A percentile compares a stretch with the other conserved stretches of the same genome.
phyloP scores from a whole-genome alignment of 129 eudicot species.

The Artemisia annua region DNA sequence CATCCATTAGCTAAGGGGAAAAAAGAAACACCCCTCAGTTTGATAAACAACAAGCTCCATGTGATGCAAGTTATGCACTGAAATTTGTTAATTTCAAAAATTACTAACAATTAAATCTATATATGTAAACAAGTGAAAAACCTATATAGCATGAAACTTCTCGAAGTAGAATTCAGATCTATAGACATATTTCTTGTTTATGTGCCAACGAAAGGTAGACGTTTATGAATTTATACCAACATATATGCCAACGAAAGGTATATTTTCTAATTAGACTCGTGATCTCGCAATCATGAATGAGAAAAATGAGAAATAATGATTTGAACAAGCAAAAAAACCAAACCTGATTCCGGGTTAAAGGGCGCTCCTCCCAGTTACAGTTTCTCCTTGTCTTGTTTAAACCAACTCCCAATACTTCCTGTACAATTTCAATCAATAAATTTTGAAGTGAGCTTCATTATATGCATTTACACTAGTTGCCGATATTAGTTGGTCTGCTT shows the following conservation, averaged over 20 bases:
- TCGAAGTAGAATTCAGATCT: not conserved
- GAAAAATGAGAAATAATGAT: not conserved
- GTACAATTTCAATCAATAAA: slow-evolving; percentile 18
- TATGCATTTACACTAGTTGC: not conserved
- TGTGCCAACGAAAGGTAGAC: not conserved
- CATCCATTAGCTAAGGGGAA: no score
- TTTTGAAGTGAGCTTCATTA: not conserved
- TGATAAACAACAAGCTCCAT: not conserved
- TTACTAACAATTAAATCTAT: no score
- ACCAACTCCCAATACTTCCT: slow-evolving; percentile 89
- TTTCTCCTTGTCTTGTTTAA: slow-evolving; percentile 92
- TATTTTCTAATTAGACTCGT: no score
- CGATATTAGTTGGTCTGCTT: slow-evolving; percentile 8
- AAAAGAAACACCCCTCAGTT: no score
- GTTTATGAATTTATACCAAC: no score
- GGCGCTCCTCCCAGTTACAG: slow-evolving; percentile 97
- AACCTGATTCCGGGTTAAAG: slow-evolving; percentile 76
- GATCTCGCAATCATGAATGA: no score
- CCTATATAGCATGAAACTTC: not conserved
- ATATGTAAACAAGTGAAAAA: no score
- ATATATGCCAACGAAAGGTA: no score
- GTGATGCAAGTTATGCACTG: no score
- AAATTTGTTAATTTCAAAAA: no score
- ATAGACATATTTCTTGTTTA: not conserved
- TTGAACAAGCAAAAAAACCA: slow-evolving; percentile 1